Evolutionary conservation across 2,329 filamentous ascomycete genomes (phyloP), one percentile per base, ranked within the genome.

Genomic region (Pseudogymnoascus sp.): DNA sequence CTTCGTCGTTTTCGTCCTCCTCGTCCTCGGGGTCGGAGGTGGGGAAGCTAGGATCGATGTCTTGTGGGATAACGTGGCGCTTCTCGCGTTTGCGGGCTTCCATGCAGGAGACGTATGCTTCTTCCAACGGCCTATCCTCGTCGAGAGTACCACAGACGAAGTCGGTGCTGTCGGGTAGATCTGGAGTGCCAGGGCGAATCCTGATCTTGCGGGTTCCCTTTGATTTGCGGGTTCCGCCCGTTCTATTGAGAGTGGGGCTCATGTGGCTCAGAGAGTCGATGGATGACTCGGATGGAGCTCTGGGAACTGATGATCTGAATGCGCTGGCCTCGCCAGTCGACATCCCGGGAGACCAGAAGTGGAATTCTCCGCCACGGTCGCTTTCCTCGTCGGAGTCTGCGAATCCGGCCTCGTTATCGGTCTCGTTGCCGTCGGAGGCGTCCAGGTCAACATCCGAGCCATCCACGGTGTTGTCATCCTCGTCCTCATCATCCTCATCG

Each of bases 71-170:
- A 31, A 85, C 75, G 67, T 89, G 87, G 66, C 93, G 89, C 78
- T 93, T 96, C 69, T 89, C 87, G 57, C 88, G 88, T 70, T 92
- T 89, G 69, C 90, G 88, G 63, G 90, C 87, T 71, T 93, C 90
- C 65, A 96, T 83, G 71, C 90, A 92, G 1, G 90, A 90, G 64
- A 96, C 83, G 75, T 97, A 99, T 0, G 92, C 93, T 69, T 93
- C 92, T 74, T 99, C 95, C n/a, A 98, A 78, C 2, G 92, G 92
- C 51, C 92, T 87, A 72, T 99, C 95, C 76, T 99, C 95, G 69
- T 99, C 95, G 19, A 99, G 81, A 1, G 95, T 99, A 65, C 95
- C 95, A 72, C 95, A 98, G n/a, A 99, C 95, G 69, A 99, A 99
- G 75, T 99, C 95, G 13, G 95, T 98, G 76, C 93, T 97, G 75